phyloP scores from a whole-genome alignment of 805 yeast genomes.

The Kuraishia molischiana region DNA sequence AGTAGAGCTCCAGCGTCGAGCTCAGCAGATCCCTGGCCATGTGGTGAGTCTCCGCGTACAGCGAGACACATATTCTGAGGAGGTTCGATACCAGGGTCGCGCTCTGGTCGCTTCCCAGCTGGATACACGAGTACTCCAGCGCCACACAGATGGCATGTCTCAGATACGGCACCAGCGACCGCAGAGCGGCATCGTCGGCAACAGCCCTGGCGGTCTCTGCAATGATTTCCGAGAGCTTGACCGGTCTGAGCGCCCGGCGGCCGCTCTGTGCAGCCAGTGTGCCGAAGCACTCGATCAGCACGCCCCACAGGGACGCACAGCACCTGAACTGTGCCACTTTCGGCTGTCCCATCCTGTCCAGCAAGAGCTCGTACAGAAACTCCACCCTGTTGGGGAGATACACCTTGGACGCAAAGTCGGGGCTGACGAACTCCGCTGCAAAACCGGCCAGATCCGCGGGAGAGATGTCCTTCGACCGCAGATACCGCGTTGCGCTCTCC shows the following conservation, averaged over 20 bases:
- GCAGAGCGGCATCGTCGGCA: not conserved
- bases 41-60: not conserved
- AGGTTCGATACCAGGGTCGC: not conserved
- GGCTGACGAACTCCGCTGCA: not conserved
- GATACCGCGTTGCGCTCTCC: conserved; percentile 44
- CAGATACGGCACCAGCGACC: not conserved
- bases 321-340: not conserved
- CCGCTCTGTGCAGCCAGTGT: not conserved
- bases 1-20: not conserved
- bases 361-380: not conserved
- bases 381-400: not conserved
- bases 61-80: not conserved
- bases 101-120: not conserved
- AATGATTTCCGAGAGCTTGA: not conserved
- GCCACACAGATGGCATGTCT: not conserved
- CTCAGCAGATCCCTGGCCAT: not conserved
- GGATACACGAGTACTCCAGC: not conserved
- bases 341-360: not conserved
- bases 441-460: conserved; percentile 18
- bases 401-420: not conserved
- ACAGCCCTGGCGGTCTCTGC: not conserved
- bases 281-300: not conserved
- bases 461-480: conserved; percentile 42
- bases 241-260: not conserved
- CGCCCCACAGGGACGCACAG: not conserved